Conservation (phyloP, 768 basidiomycete genomes). For the Paxillus ammoniavirescens region DNA sequence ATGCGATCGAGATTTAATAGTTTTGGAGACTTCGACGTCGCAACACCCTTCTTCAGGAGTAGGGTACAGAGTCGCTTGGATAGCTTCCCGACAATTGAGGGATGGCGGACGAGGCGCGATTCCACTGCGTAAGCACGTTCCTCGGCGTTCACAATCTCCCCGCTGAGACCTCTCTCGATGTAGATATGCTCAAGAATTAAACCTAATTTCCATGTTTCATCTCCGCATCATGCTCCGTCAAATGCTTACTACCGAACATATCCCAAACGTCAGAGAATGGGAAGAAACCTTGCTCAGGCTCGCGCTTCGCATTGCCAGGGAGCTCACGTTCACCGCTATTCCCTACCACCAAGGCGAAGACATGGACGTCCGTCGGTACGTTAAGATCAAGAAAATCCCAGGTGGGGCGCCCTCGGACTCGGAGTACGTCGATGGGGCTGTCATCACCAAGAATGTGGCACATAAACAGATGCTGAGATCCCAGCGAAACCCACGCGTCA, state of each 20-base stretch:
- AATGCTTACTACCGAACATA: conserved; percentile 77
- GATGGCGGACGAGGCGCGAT: conserved; percentile 85
- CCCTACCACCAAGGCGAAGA: conserved; percentile 82
- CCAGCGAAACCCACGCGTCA: conserved; percentile 85
- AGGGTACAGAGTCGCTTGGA: conserved; percentile 80
- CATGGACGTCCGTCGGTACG: conserved; percentile 92
- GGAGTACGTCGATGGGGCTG: conserved; percentile 94
- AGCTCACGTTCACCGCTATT: conserved; percentile 72
- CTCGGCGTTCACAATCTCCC: background rate
- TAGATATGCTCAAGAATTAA: conserved; percentile 83
- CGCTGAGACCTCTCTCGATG: background rate
- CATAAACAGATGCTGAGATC: conserved; percentile 91
- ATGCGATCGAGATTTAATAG: conserved; percentile 67
- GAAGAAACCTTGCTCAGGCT: conserved; percentile 79
- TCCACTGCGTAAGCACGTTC: conserved; percentile 74
- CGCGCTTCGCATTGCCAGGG: conserved; percentile 82
- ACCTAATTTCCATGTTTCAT: conserved; percentile 84
- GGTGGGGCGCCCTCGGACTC: conserved; percentile 91
- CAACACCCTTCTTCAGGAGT: conserved; percentile 81
- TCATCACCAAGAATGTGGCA: conserved; percentile 97
- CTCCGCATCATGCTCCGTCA: conserved; percentile 89
- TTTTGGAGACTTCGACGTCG: conserved; percentile 67
- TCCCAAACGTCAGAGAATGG: conserved; percentile 87
- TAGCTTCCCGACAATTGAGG: conserved; percentile 52
- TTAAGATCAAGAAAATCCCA: conserved; percentile 98